Conservation (phyloP, 2,329 filamentous ascomycete species). For the Dryadomyces quercus-mongolicae region DNA sequence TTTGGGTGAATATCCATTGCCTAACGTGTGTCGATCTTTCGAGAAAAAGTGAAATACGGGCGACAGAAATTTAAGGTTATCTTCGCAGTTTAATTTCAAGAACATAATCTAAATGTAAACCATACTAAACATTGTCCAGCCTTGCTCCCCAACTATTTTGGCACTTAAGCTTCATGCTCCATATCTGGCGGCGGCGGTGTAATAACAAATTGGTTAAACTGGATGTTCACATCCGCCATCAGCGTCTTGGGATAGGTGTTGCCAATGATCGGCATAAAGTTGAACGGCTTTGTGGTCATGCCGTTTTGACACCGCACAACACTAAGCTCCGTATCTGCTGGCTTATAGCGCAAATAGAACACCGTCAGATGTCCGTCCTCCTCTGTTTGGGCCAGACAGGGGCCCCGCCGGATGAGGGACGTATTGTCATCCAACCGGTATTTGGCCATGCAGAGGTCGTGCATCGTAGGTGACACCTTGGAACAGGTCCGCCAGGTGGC, state of each 20-base stretch:
- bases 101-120: too few species aligned
- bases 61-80: too few species aligned
- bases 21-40: too few species aligned
- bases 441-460: neutral
- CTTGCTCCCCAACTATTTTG: too few species aligned
- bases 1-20: too few species aligned
- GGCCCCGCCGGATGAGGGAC: neutral
- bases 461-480: neutral
- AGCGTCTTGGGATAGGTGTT: neutral
- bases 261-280: neutral
- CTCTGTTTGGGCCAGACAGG: neutral
- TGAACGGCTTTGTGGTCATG: neutral
- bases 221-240: neutral
- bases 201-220: neutral
- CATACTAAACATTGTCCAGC: too few species aligned
- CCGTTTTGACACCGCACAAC: neutral
- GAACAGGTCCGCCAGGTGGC: conserved; percentile 4
- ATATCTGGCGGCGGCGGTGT: too few species aligned
- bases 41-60: too few species aligned
- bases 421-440: neutral
- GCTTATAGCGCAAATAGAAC: neutral
- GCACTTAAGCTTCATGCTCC: too few species aligned
- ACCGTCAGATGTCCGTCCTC: neutral
- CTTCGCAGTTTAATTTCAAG: too few species aligned
- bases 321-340: neutral